These are phyloP conservation scores for Saururus chinensis DNA, from an alignment of 164 flowering plant genomes.

Conservation along the genomic window DNA sequence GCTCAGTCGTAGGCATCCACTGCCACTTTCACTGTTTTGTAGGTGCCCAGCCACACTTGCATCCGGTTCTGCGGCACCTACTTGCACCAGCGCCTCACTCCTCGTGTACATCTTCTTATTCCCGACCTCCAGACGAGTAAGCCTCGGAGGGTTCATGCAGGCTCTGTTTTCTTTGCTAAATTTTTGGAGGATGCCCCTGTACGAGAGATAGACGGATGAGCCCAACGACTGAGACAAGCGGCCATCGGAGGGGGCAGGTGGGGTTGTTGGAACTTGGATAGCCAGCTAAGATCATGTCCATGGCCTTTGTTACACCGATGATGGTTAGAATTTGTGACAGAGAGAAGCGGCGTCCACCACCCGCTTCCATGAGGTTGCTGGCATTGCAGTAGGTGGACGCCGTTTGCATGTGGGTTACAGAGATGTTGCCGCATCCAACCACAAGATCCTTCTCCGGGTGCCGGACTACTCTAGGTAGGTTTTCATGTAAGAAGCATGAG, in stretches of 20 bases:
- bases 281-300: slow-evolving; percentile 53
- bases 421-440: too few species aligned
- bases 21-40: slow-evolving; percentile 77
- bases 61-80: slow-evolving; percentile 94
- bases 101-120: slow-evolving; percentile 81
- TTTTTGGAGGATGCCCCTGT: too few species aligned
- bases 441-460: too few species aligned
- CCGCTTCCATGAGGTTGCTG: too few species aligned
- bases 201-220: slow-evolving; percentile 67
- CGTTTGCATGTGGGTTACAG: too few species aligned
- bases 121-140: too few species aligned
- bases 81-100: slow-evolving; percentile 98
- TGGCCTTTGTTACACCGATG: too few species aligned
- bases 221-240: slow-evolving; percentile 41
- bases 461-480: too few species aligned
- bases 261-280: slow-evolving; percentile 25
- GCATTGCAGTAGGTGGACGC: too few species aligned
- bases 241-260: neutral
- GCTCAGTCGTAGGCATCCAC: slow-evolving; percentile 93
- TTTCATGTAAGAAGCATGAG: too few species aligned
- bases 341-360: too few species aligned
- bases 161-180: slow-evolving; percentile 34
- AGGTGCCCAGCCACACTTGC: slow-evolving; percentile 91
- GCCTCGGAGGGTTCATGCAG: neutral
- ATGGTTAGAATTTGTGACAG: too few species aligned